Evolutionary conservation across 179 eudicot genomes (phyloP).

Genomic region (Gypsophila paniculata): DNA sequence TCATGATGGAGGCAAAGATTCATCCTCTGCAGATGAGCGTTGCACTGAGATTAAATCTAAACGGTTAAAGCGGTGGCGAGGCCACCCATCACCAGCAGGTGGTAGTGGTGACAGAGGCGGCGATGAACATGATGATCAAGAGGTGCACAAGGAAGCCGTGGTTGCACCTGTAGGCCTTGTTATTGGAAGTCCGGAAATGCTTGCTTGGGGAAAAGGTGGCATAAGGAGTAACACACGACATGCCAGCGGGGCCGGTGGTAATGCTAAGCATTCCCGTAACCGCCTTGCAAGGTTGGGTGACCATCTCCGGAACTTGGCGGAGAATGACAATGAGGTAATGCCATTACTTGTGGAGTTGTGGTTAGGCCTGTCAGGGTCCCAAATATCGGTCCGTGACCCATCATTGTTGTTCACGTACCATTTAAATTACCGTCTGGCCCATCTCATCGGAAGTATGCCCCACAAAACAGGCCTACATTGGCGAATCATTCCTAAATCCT

Average conservation of each 20-base stretch:
- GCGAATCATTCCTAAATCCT: too few relatives aligned
- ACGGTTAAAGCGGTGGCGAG: constrained; percentile 49
- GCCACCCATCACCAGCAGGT: constrained; percentile 45
- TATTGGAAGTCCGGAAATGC: constrained; percentile 45
- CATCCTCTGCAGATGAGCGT: constrained; percentile 67
- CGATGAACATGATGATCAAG: constrained; percentile 52
- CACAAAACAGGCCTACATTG: not conserved
- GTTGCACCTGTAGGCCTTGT: constrained; percentile 35
- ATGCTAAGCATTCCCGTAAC: constrained; percentile 42
- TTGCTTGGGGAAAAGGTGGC: constrained; percentile 67
- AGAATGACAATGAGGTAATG: constrained; percentile 54
- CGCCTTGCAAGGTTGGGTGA: constrained; percentile 54
- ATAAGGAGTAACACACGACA: constrained; percentile 60
- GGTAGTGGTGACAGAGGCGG: constrained; percentile 45
- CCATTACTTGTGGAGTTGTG: constrained; percentile 8
- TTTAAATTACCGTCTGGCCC: too few relatives aligned
- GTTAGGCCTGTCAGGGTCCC: not conserved
- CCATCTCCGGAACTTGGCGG: constrained; percentile 42
- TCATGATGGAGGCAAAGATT: constrained; percentile 49
- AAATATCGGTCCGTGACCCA: not conserved
- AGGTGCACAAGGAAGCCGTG: constrained; percentile 39
- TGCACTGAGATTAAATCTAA: constrained; percentile 47
- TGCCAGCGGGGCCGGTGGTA: constrained; percentile 43
- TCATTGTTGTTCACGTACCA: not conserved
- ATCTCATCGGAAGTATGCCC: too few relatives aligned